Evolutionary conservation across 176 grass and related monocot species (phyloP), one percentile per base, ranked within the genome.

Genomic region (Bromus sterilis): DNA sequence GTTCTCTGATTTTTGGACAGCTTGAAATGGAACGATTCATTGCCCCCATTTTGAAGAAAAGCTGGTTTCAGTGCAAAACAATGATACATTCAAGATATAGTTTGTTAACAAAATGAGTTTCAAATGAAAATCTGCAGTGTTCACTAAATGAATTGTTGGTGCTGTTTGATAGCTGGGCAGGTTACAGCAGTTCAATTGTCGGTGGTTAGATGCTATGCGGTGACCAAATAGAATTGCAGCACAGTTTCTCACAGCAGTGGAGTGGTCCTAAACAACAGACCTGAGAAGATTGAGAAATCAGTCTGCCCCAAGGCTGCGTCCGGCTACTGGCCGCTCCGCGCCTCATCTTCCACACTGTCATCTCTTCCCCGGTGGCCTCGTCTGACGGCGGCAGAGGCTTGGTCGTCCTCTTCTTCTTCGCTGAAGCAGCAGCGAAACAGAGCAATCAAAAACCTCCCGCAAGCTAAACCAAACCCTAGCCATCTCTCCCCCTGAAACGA

Each of bases 241-340:
- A 75, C 30, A 56, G 58, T 58, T 40, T 29, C 36, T 51, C 53
- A 41, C 37, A 66, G 41, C 15, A 61, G 20, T 8, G 21, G 14
- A 21, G 13, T 32, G 3, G 0, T 46, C 35, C 10, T 20, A 0
- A 70, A 40, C 0, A 63, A 32, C 76, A 31, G 56, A 92, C 90
- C 90, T 75, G 51, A 1, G 83, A 36, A 71, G 76, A 89, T 28
- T 89, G 86, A 6, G 90, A 92, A 63, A 92, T 88, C 7, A 92
- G 76, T 59, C 71, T 80, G 2, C 83, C 86, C 90, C 90, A 92
- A 0, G 86, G 78, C 20, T 67, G 41, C 21, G 26, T 1, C 33
- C 53, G 78, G 20, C 5, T 67, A 25, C 5, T 26, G 1, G 82
- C 62, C 3, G 53, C 36, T 0, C 24, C 16, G 1, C 59, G 75